Conservation (phyloP, 2,329 filamentous ascomycete species). For the Plenodomus lindquistii region DNA sequence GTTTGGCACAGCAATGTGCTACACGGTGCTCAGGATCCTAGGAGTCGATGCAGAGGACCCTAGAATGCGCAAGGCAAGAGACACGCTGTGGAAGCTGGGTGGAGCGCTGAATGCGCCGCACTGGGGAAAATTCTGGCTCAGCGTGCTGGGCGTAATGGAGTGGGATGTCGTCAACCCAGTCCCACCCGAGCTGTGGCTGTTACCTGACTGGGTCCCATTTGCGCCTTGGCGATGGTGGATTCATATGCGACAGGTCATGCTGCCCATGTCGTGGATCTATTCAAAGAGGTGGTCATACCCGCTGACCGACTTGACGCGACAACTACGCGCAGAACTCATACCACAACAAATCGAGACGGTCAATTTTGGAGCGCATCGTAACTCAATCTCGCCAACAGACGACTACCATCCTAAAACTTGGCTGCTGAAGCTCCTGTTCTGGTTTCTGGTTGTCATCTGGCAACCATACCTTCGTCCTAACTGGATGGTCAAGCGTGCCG, state of each 20-base stretch:
- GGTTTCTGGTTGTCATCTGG: conserved; percentile 78
- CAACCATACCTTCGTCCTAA: conserved; percentile 74
- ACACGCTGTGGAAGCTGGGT: conserved; percentile 79
- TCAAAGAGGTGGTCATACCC: conserved; percentile 81
- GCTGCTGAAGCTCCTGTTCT: conserved; percentile 78
- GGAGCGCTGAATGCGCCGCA: conserved; percentile 84
- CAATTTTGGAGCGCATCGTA: conserved; percentile 75
- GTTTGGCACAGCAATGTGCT: conserved; percentile 89
- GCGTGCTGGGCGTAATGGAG: conserved; percentile 75
- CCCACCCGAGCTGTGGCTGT: conserved; percentile 89
- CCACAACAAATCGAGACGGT: conserved; percentile 77
- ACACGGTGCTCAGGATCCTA: conserved; percentile 76
- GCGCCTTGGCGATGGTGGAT: conserved; percentile 97
- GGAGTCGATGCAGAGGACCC: conserved; percentile 84
- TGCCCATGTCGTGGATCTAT: conserved; percentile 89
- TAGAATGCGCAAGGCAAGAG: conserved; percentile 82
- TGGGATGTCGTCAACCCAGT: conserved; percentile 97
- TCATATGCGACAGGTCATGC: conserved; percentile 94
- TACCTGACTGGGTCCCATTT: conserved; percentile 88
- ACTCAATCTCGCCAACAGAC: conserved; percentile 76
- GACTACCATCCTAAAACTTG: conserved; percentile 93
- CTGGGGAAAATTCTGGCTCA: conserved; percentile 97
- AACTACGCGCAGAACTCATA: conserved; percentile 80
- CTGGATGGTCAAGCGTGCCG: conserved; percentile 69
- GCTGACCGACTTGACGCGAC: conserved; percentile 71